phyloP scores from a whole-genome alignment of 1,284 basidiomycete species.

The Austropuccinia psidii region DNA sequence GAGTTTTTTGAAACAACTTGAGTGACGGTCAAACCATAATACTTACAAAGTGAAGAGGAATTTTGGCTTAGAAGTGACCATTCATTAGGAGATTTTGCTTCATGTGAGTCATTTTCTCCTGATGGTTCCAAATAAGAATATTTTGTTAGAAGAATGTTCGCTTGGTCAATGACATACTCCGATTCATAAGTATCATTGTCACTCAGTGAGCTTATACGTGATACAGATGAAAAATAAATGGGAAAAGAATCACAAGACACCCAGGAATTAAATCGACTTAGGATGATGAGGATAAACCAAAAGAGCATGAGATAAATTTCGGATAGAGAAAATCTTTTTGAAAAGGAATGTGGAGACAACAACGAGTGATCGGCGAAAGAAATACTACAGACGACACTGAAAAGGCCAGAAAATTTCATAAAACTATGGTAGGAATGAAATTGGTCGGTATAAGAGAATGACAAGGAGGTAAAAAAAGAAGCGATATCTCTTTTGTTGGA shows the following conservation, averaged over 20 bases:
- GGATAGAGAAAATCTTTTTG: too few species aligned
- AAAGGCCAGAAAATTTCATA: too few species aligned
- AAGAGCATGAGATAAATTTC: too few species aligned
- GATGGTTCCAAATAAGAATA: slow-evolving; percentile 8
- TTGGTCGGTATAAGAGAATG: too few species aligned
- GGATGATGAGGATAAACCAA: too few species aligned
- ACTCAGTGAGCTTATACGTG: not conserved
- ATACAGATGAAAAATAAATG: slow-evolving; percentile 7
- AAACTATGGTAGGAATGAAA: too few species aligned
- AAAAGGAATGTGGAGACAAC: too few species aligned
- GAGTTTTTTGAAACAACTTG: not conserved
- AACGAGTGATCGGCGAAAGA: too few species aligned
- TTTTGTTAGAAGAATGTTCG: slow-evolving; percentile 4
- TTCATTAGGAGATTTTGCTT: not conserved
- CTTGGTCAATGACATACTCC: slow-evolving; percentile 22
- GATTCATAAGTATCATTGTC: not conserved
- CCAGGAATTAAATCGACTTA: too few species aligned
- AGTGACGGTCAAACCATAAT: not conserved
- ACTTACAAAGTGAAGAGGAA: slow-evolving; percentile 18
- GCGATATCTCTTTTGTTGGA: too few species aligned
- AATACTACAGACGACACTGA: too few species aligned
- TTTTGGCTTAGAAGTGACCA: not conserved
- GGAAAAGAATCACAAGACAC: slow-evolving; percentile 24
- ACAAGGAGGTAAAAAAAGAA: too few species aligned
- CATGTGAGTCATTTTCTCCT: slow-evolving; percentile 1